Base-by-base conservation (phyloP, 2,329 filamentous ascomycete species). In the Fusarium transvaalense region DNA sequence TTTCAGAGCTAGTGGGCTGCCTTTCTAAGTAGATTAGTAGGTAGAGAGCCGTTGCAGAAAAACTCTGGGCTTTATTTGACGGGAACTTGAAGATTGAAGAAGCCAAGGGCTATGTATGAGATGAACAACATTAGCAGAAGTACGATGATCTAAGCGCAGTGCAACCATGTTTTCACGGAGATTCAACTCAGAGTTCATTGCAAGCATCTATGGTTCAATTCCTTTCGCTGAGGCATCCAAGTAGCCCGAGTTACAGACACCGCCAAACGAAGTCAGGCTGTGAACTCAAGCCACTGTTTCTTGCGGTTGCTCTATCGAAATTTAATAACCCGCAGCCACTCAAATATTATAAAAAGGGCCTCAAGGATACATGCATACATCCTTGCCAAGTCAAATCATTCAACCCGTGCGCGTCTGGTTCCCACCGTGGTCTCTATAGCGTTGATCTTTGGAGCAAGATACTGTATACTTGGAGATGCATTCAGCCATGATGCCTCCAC, bases 401-500 rank as follows among this genome's bases (percentile, higher is more conserved):
- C 59, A 39, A 50, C 32, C 39, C 65, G 74, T 19, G 52, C 45
- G 23, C 76, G 73, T 42, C 79, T 81, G 6, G 66, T 56, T 5
- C 80, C 80, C 29, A 79, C 73, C 4, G 75, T 74, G 0, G 79
- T 80, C 52, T 82, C 77, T 12, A 76, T 71, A 3, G 76, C 72
- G 10, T 73, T 74, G 56, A 82, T 81, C 39, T 76, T 75, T 2
- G 80, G 78, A 13, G 71, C 41, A 23, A 73, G 62, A 63, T 80
- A 82, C 6, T 71, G 45, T 15, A 62, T 48, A 34, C 61, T 57
- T 8, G 47, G 42, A 13, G 64, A 56, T 19, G 71, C 69, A 4
- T 76, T 70, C 17, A 82, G 63, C 91, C 91, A 93, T 3, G 80
- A 75, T 25, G 85, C 81, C 35, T 86, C 79, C 25, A 90, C 79